Evolutionary conservation across 352 stramenopile genomes (phyloP), one percentile per base, ranked within the genome.

Genomic region (Pythium scleroteichum): DNA sequence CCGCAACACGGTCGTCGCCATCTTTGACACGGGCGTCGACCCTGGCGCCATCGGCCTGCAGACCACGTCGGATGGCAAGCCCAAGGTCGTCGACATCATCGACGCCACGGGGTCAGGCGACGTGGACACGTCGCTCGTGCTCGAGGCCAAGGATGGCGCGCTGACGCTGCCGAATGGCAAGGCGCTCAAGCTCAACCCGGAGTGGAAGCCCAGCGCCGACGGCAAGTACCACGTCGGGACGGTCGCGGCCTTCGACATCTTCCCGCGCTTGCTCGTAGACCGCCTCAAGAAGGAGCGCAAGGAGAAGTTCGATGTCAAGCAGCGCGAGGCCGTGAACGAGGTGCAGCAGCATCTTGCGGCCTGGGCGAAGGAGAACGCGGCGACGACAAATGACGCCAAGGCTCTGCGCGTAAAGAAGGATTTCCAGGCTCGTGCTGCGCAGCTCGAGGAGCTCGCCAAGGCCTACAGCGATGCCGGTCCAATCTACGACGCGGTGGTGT

Each of bases 1-100:
- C 8, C 82, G 85, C 47, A 85, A 88, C 60, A 80, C 98, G 0
- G 80, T 96, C 16, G 93, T 98, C 33, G 94, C 87, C n/a, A 92
- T 99, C 62, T 85, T 99, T 44, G 96, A 99, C 79, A 98, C 96
- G 23, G 96, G 96, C 42, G 90, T 98, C 55, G 96, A 99, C 68
- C 92, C 94, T 0, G 91, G 85, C 2, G 94, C 95, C 0, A 77
- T 80, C 33, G 94, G 93, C 2, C 71, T 98, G 16, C 85, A 94
- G 63, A 79, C 75, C 26, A 97, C 90, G 41, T 66, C 79, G 9
- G 87, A 97, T 71, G 92, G 92, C 10, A 78, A 84, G 20, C 88
- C 87, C 47, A 98, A 99, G 78, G 75, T 98, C 60, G 66, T 99
- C 14, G 92, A 98, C 72, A 78, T 99, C 42, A 80, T 98, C 23